phyloP scores from a whole-genome alignment of 768 basidiomycete species.

The Tulasnella sp. region DNA sequence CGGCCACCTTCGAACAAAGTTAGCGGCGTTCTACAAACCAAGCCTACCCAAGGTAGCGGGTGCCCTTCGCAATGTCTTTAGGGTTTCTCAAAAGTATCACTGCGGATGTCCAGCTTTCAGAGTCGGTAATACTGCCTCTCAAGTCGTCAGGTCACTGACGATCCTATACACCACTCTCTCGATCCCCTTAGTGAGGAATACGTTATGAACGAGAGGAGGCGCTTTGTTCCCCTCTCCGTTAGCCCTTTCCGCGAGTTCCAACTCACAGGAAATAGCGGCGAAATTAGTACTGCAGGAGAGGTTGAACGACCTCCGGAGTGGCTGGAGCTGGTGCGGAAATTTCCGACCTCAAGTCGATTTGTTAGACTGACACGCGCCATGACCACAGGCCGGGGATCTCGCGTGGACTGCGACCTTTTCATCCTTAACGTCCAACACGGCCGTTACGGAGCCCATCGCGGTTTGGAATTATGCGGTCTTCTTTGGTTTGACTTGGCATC shows the following conservation, averaged over 20 bases:
- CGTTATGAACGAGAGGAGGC: not conserved
- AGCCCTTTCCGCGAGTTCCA: not conserved
- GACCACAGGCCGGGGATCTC: not conserved
- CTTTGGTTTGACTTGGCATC: conserved; percentile 20
- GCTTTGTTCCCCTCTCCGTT: not conserved
- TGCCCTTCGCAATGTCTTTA: not conserved
- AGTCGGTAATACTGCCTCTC: not conserved
- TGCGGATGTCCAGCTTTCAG: not conserved
- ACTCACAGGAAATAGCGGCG: not conserved
- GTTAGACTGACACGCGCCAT: not conserved
- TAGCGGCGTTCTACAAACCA: not conserved
- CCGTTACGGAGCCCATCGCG: not conserved
- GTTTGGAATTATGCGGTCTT: not conserved
- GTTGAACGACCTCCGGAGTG: not conserved
- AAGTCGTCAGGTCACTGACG: not conserved
- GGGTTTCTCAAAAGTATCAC: not conserved
- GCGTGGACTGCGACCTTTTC: conserved; percentile 18
- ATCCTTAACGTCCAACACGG: not conserved
- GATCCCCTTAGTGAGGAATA: not conserved
- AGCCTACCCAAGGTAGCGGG: not conserved
- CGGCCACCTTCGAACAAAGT: not conserved
- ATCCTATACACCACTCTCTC: not conserved
- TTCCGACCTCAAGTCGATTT: not conserved
- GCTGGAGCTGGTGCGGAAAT: not conserved
- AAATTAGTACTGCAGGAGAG: not conserved